Evolutionary conservation across 2,329 filamentous ascomycete genomes (phyloP), one percentile per base, ranked within the genome.

Genomic region (Calonectria pteridis): DNA sequence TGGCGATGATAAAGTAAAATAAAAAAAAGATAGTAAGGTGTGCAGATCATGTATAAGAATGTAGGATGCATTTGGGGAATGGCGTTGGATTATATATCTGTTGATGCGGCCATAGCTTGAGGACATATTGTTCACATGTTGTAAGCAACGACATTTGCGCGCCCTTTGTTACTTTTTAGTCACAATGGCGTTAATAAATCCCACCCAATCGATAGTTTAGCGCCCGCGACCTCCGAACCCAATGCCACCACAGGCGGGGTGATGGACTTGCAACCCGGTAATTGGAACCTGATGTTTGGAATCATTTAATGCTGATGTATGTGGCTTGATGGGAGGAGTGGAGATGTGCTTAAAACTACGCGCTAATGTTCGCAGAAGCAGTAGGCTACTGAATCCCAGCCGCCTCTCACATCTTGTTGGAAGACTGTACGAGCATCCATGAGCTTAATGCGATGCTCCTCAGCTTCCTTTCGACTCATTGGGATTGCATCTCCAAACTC

Each of bases 321-420:
- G 18, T 37, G 53, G 7, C 1, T 20, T 33, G 28, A 26, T 10
- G n/a, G 18, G 18, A n/a, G 18, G 2, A 43, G n/a, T 43, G 16
- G 6, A n/a, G 40, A 43, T 2, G 18, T 20, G 9, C 18, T 7
- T 7, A n/a, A 46, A 10, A 11, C 26, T 9, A 9, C 13, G 18
- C 26, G 18, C 43, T 53, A 78, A 51, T 78, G 76, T 4, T 78
- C 73, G 1, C 76, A 78, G 16, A 78, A 78, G 6, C 33, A 74
- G 5, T 78, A 78, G 6, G 31, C 37, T 0, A 50, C 28, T 0
- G 0, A 0, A 4, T 31, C 11, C 76, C 76, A 78, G 0, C 3
- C 33, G 0, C 26, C 0, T 13, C 71, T 71, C 0, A 63, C 59
- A 0, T 67, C 13, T 0, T 14, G 9, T 0, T 78, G 73, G 13